These are phyloP conservation scores for Jatropha multifida DNA, from an alignment of 441 rosid genomes.

Conservation along the genomic window DNA sequence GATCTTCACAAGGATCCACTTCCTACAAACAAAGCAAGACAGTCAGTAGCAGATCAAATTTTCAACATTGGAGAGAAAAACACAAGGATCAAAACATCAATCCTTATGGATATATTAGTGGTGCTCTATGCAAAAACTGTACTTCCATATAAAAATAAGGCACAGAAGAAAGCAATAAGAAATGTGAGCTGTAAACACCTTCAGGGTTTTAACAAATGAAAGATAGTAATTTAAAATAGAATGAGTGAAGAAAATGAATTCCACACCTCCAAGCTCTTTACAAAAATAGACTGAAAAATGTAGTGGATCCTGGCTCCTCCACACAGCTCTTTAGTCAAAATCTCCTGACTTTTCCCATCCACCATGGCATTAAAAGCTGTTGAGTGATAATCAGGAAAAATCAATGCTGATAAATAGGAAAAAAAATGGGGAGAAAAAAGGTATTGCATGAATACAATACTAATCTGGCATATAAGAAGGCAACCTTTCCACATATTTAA, in stretches of 20 bases:
- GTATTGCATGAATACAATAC: background rate
- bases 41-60: slow-evolving; percentile 14
- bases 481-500: background rate
- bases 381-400: slow-evolving; percentile 9
- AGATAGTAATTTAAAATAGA: background rate
- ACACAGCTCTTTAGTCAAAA: slow-evolving; percentile 56
- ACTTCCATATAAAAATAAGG: background rate
- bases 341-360: slow-evolving; percentile 67
- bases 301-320: slow-evolving; percentile 80
- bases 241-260: slow-evolving; percentile 3
- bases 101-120: background rate
- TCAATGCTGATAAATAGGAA: background rate
- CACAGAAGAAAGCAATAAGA: background rate
- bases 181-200: background rate
- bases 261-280: slow-evolving; percentile 59
- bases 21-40: slow-evolving; percentile 29
- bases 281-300: slow-evolving; percentile 71
- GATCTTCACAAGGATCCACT: slow-evolving; percentile 57
- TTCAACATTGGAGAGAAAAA: background rate
- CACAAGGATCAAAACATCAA: background rate
- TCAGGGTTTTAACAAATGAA: background rate
- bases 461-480: background rate
- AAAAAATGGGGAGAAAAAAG: background rate
- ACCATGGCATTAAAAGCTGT: slow-evolving; percentile 62
- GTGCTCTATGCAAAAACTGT: background rate